Percentiles rank a stretch among this genome's conserved stretches.
Conservation (phyloP, 345 rosid genomes). For the Durio zibethinus region DNA sequence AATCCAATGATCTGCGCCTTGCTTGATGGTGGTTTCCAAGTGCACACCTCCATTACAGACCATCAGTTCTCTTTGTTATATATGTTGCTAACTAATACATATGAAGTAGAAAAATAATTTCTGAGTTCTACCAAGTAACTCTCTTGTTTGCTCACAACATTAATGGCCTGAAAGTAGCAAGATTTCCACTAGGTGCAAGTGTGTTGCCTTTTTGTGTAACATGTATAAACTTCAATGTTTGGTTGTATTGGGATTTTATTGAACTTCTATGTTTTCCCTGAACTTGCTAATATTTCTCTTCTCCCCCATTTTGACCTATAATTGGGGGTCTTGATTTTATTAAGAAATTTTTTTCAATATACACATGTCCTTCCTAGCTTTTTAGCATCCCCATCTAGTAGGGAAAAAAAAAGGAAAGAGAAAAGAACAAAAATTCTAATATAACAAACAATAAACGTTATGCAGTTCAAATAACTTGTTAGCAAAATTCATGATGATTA, state of each 20-base stretch:
- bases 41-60: neutral
- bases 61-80: neutral
- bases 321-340: too few relatives aligned
- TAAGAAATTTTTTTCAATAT: too few relatives aligned
- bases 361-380: too few relatives aligned
- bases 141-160: neutral
- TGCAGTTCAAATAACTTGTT: too few relatives aligned
- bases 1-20: conserved; percentile 35
- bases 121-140: neutral
- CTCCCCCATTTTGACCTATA: too few relatives aligned
- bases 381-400: too few relatives aligned
- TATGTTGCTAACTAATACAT: neutral
- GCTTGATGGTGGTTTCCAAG: conserved; percentile 19
- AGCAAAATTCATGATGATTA: too few relatives aligned
- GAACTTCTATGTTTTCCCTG: too few relatives aligned
- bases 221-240: neutral
- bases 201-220: neutral
- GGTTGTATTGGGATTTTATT: neutral
- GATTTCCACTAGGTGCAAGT: neutral
- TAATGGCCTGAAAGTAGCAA: neutral
- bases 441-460: too few relatives aligned
- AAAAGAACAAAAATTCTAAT: too few relatives aligned
- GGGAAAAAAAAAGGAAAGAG: too few relatives aligned
- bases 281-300: too few relatives aligned
- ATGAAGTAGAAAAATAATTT: neutral